phyloP scores from a whole-genome alignment of 495 filamentous ascomycete species.

The Penicillium subrubescens region DNA sequence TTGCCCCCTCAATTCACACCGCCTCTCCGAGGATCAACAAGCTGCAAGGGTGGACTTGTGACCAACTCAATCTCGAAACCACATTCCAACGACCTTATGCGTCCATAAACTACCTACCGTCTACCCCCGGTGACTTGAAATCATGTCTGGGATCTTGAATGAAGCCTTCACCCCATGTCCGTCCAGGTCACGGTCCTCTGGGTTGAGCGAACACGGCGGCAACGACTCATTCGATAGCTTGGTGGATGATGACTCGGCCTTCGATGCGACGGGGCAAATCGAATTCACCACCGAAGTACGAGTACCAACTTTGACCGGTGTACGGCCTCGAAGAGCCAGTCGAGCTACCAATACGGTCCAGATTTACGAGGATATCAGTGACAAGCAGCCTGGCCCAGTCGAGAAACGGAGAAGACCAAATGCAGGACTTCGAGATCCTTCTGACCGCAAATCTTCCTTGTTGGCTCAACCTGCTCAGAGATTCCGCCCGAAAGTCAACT shows the following conservation, averaged over 20 bases:
- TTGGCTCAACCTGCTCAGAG: conserved; percentile 47
- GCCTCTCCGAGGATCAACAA: conserved; percentile 19
- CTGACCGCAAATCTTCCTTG: conserved; percentile 36
- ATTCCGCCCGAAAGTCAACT: conserved; percentile 40
- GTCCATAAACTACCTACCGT: neutral
- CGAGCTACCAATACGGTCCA: conserved; percentile 31
- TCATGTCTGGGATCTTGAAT: conserved; percentile 33
- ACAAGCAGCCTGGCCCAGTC: conserved; percentile 13
- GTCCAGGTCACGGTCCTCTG: conserved; percentile 25
- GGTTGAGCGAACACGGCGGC: conserved; percentile 15
- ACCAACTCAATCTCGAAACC: neutral
- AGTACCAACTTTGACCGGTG: conserved; percentile 28
- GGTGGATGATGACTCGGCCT: conserved; percentile 24
- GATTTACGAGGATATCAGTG: conserved; percentile 37
- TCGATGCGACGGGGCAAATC: conserved; percentile 37
- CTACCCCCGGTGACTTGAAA: neutral
- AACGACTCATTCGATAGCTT: conserved; percentile 28
- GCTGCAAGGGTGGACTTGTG: conserved; percentile 19
- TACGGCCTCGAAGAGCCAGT: conserved; percentile 35
- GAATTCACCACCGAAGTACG: conserved; percentile 44
- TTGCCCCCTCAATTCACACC: conserved; percentile 14
- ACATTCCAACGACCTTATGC: conserved; percentile 7
- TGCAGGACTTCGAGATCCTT: conserved; percentile 1
- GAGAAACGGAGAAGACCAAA: conserved; percentile 23
- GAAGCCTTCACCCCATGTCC: conserved; percentile 35